These are phyloP conservation scores for Phragmites australis DNA, from an alignment of 176 grass and related monocot genomes.

Conservation along the genomic window DNA sequence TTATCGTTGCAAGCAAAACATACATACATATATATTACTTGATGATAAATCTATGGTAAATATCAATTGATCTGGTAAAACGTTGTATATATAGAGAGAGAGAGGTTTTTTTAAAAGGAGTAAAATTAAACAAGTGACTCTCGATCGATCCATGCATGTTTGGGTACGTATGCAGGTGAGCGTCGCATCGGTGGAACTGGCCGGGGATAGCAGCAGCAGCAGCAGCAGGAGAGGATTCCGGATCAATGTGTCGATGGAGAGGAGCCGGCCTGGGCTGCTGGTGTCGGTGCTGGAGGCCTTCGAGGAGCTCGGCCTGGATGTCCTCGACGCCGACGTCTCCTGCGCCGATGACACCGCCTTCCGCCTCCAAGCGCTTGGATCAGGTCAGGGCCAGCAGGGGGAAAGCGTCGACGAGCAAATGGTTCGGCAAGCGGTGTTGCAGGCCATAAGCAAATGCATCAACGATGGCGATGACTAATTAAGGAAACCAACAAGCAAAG, in stretches of 20 bases:
- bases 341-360: constrained; percentile 46
- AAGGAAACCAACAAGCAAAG: too few relatives aligned
- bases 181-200: constrained; percentile 39
- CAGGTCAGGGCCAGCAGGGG: constrained; percentile 21
- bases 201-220: neutral
- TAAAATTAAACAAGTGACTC: too few relatives aligned
- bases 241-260: constrained; percentile 52
- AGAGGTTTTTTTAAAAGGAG: too few relatives aligned
- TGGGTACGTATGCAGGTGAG: constrained; percentile 37
- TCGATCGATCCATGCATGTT: too few relatives aligned
- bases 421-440: constrained; percentile 53
- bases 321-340: constrained; percentile 55
- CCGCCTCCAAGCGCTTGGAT: constrained; percentile 48
- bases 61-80: too few relatives aligned
- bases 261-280: constrained; percentile 42
- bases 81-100: too few relatives aligned
- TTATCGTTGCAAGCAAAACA: too few relatives aligned
- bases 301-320: constrained; percentile 58
- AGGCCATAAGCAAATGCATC: constrained; percentile 61
- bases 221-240: constrained; percentile 33
- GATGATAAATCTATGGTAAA: too few relatives aligned
- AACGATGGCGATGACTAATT: constrained; percentile 4
- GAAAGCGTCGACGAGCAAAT: constrained; percentile 59
- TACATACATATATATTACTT: too few relatives aligned
- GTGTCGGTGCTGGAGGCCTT: constrained; percentile 59